phyloP scores from a whole-genome alignment of 116 monocot species.

The Iris pallida region DNA sequence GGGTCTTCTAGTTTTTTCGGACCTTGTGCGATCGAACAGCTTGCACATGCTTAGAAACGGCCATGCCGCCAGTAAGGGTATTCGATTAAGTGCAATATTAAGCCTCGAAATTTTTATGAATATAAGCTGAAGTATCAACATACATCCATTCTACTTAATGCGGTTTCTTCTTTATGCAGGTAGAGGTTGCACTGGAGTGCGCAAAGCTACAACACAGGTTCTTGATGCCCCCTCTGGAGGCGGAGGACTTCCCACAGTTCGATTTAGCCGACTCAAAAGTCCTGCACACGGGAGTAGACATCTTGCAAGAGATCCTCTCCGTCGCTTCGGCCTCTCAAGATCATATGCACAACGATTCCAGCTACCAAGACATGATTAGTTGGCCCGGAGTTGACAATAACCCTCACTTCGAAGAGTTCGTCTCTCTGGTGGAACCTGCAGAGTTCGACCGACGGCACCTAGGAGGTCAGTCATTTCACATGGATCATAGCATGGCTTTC shows the following conservation, averaged over 20 bases:
- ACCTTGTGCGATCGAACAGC: too few relatives aligned
- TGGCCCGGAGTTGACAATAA: slow-evolving; percentile 31
- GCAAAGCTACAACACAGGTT: slow-evolving; percentile 78
- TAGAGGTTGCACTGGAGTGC: slow-evolving; percentile 78
- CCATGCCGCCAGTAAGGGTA: too few relatives aligned
- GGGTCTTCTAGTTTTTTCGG: not conserved
- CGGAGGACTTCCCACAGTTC: slow-evolving; percentile 48
- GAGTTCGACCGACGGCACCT: not conserved
- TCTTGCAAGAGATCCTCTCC: slow-evolving; percentile 73
- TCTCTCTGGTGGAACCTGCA: slow-evolving; percentile 27
- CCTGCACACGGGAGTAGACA: slow-evolving; percentile 37
- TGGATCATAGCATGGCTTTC: slow-evolving; percentile 13
- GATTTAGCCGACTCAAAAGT: slow-evolving; percentile 28
- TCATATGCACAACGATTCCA: slow-evolving; percentile 48
- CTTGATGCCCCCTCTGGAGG: slow-evolving; percentile 59
- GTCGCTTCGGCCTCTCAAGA: slow-evolving; percentile 74
- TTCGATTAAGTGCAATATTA: too few relatives aligned
- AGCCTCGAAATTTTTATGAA: not conserved
- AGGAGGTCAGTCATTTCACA: not conserved
- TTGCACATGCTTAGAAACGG: too few relatives aligned
- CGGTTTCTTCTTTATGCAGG: slow-evolving; percentile 27
- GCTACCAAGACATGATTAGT: slow-evolving; percentile 27
- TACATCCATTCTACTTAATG: not conserved
- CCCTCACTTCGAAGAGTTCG: slow-evolving; percentile 26
- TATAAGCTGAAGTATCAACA: not conserved